Percentiles rank a stretch among this genome's conserved stretches.
phyloP scores from a whole-genome alignment of 495 filamentous ascomycete genomes.

The Choiromyces venosus region DNA sequence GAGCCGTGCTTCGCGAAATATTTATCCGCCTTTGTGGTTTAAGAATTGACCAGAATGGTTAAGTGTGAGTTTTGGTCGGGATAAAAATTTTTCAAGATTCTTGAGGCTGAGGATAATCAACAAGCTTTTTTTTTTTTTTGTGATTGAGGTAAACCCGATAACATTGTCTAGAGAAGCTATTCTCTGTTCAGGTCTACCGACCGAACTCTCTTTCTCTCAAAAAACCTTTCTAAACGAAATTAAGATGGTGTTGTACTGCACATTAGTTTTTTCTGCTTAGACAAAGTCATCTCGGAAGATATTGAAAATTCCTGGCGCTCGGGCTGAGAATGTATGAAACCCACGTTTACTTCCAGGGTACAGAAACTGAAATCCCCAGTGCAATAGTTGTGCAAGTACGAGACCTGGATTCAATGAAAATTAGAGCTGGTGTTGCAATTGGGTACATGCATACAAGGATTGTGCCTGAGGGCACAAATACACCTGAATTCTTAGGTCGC shows the following conservation, averaged over 20 bases:
- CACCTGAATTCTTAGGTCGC: neutral
- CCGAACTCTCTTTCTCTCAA: no score
- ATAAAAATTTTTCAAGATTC: neutral
- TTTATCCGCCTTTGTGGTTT: neutral
- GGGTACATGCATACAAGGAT: neutral
- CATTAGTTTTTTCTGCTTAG: no score
- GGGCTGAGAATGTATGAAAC: neutral
- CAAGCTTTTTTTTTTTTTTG: neutral
- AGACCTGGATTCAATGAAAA: neutral
- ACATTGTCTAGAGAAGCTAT: no score
- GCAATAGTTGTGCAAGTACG: neutral
- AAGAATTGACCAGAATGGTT: neutral
- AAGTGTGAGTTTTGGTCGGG: neutral
- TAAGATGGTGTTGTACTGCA: no score
- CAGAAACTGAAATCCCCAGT: neutral
- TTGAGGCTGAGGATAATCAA: neutral
- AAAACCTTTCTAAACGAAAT: no score
- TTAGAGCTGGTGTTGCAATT: neutral
- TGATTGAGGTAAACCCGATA: no score
- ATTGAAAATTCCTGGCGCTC: no score
- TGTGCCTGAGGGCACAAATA: neutral
- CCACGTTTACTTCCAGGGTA: neutral
- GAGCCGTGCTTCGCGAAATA: neutral
- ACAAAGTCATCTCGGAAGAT: no score
- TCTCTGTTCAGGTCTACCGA: no score